These are phyloP conservation scores for Colletotrichum paranaense DNA, from an alignment of 2,329 filamentous ascomycete genomes.

Conservation along the genomic window DNA sequence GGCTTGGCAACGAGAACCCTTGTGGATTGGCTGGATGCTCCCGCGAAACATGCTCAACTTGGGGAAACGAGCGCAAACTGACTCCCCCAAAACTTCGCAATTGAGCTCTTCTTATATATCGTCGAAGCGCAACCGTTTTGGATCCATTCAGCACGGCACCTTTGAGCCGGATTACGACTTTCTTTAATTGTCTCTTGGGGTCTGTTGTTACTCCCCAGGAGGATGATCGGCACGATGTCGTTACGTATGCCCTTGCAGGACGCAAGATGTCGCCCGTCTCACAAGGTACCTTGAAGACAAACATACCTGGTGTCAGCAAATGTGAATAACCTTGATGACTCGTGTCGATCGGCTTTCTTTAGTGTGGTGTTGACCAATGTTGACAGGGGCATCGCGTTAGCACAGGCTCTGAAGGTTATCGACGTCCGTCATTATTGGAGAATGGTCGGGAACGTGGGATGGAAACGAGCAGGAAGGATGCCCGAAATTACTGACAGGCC, in stretches of 20 bases:
- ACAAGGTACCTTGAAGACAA: background rate
- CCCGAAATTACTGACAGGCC: background rate
- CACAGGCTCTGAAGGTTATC: background rate
- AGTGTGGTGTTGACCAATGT: background rate
- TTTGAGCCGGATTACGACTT: background rate
- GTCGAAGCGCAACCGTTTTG: background rate
- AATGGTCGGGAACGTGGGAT: background rate
- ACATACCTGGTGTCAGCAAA: background rate
- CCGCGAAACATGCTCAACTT: constrained; percentile 18
- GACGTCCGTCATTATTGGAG: background rate
- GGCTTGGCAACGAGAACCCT: constrained; percentile 19
- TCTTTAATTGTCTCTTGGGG: background rate
- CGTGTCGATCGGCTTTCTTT: background rate
- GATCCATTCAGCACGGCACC: background rate
- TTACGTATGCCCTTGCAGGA: background rate
- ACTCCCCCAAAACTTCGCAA: constrained; percentile 1
- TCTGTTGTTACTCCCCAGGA: background rate
- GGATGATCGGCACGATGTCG: background rate
- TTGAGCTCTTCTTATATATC: constrained; percentile 1
- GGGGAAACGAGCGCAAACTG: constrained; percentile 25
- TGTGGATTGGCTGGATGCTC: constrained; percentile 6
- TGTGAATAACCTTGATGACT: constrained; percentile 15
- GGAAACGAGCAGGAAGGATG: background rate
- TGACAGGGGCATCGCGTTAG: background rate
- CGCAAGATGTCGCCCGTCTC: background rate